These are phyloP conservation scores for Hymenoscyphus salicellus DNA, from an alignment of 2,329 filamentous ascomycete genomes.

Conservation along the genomic window DNA sequence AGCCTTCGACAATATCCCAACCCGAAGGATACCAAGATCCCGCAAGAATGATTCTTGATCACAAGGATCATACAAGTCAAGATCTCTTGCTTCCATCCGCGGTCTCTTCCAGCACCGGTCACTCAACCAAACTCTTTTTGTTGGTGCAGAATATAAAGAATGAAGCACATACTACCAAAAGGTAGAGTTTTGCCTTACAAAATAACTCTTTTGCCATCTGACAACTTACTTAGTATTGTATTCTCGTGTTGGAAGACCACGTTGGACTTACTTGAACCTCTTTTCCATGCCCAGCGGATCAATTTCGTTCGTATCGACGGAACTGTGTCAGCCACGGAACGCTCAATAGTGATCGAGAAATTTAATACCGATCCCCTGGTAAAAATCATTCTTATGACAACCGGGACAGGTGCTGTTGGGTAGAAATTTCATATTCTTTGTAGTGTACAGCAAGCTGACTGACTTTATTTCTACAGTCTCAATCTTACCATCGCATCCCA, in stretches of 20 bases:
- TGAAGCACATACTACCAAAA: no score
- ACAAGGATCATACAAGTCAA: no score
- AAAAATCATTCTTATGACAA: conserved; percentile 23
- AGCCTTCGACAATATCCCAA: no score
- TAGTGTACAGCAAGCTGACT: not conserved
- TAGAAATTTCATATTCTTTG: not conserved
- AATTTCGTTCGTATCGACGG: conserved; percentile 21
- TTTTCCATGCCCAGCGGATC: conserved; percentile 14
- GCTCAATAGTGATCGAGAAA: conserved; percentile 14
- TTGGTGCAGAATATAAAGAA: no score
- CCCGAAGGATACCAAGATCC: no score
- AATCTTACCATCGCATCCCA: conserved; percentile 25
- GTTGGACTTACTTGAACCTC: conserved; percentile 19
- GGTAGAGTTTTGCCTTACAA: no score
- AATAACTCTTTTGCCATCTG: no score
- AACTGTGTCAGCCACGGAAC: conserved; percentile 2
- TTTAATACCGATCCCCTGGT: conserved; percentile 14
- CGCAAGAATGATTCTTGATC: no score
- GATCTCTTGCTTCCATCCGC: no score
- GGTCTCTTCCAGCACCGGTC: no score
- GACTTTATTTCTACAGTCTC: not conserved
- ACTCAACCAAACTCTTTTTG: no score
- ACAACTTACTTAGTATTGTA: conserved; percentile 14
- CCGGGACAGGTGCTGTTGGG: conserved; percentile 24
- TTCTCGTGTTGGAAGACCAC: conserved; percentile 26